Evolutionary conservation across 2,329 filamentous ascomycete genomes (phyloP), one percentile per base, ranked within the genome.

Genomic region (Ophiostoma sp.): DNA sequence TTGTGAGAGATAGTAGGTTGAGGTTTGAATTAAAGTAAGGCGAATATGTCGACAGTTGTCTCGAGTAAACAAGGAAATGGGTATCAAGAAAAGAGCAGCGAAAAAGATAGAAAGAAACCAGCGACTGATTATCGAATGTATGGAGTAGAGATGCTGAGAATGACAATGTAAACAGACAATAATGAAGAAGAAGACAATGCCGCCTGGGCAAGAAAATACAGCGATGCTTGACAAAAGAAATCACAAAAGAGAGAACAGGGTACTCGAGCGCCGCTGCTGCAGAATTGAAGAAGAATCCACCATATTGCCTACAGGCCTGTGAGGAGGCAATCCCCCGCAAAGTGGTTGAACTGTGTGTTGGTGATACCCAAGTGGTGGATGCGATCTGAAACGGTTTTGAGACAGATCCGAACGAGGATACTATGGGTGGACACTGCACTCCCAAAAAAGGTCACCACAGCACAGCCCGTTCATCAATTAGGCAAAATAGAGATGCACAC

Each of bases 321-420:
- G 36, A 66, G 22, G 61, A 45, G 25, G 22, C n/a, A 25, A 5
- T 39, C 61, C 59, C 33, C 59, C 22, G 17, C 12, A 22, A 19
- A n/a, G n/a, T n/a, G n/a, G n/a, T n/a, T n/a, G n/a, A n/a, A 42
- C 12, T 36, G 28, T 25, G 22, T 19, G 39, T n/a, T 72, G 57
- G 31, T 52, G 31, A 25, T 28, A 55, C 22, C 22, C 17, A 28
- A 31, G 57, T 39, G 31, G 45, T 50, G n/a, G 57, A 28, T 42
- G 31, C 15, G 31, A 42, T 52, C 61, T 72, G 71, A 72, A 72
- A 72, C 71, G 71, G 28, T 19, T 69, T 42, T 61, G 71, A 72
- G 71, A 72, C 71, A 69, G 36, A 61, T 61, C 63, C 71, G 71
- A 68, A 19, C n/a, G 70, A 39, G 59, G 55, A 48, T 50, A 70